Percentiles rank a stretch among this genome's conserved stretches.
Conservation (phyloP, 805 yeast genomes). For the Yarrowia sp. region DNA sequence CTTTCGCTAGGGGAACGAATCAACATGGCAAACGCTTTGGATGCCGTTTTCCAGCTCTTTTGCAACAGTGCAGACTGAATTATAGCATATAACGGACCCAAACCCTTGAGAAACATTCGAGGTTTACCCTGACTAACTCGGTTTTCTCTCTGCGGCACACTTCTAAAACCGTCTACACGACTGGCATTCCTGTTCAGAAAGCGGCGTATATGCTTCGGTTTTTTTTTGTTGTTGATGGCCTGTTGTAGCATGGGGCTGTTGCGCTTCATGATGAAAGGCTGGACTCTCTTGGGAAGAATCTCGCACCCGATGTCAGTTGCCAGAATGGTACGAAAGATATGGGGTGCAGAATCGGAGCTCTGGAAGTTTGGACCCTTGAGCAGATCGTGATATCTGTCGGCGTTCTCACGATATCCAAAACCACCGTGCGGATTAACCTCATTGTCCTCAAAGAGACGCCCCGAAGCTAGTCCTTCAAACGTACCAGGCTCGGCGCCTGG, state of each 20-base stretch:
- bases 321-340: not conserved
- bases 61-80: not conserved
- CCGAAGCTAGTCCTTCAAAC: not conserved
- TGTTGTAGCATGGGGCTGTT: constrained; percentile 7
- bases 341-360: not conserved
- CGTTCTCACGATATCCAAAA: not conserved
- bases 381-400: not conserved
- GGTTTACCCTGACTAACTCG: not conserved
- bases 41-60: not conserved
- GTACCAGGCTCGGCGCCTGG: not conserved
- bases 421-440: not conserved
- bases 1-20: not conserved
- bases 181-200: constrained; percentile 2
- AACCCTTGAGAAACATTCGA: not conserved
- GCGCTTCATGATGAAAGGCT: constrained; percentile 10
- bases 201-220: constrained; percentile 5
- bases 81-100: not conserved
- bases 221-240: not conserved
- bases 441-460: not conserved
- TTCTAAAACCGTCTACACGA: constrained; percentile 15
- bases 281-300: not conserved
- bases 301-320: constrained; percentile 10
- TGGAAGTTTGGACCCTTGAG: not conserved
- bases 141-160: not conserved
- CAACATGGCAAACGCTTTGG: not conserved